A percentile compares a stretch with the other conserved stretches of the same genome.
Conservation (phyloP, 2,329 filamentous ascomycete species). For the Neofusicoccum sp. region DNA sequence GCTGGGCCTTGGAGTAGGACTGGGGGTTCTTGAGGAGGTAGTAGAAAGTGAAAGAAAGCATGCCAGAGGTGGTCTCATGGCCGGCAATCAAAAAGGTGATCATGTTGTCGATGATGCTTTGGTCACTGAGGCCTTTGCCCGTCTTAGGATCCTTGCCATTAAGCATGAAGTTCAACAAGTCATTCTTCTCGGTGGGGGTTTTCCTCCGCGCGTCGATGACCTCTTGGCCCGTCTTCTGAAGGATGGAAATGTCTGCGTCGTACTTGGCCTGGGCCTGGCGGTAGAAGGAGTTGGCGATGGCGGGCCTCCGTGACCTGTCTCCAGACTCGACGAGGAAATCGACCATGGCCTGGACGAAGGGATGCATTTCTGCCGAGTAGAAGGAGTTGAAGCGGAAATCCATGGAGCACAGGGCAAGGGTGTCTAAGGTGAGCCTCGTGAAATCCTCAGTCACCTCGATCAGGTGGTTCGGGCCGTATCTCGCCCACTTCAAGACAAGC, state of each 20-base stretch:
- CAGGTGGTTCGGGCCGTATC: conserved; percentile 45
- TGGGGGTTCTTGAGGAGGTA: conserved; percentile 56
- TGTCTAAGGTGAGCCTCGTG: conserved; percentile 41
- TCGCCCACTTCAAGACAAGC: conserved; percentile 68
- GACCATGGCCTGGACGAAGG: conserved; percentile 42
- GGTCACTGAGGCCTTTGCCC: conserved; percentile 59
- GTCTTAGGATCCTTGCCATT: conserved; percentile 64
- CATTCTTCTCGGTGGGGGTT: conserved; percentile 59
- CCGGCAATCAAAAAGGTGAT: conserved; percentile 65
- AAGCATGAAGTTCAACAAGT: conserved; percentile 64
- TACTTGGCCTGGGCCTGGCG: conserved; percentile 50
- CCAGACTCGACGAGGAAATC: conserved; percentile 41
- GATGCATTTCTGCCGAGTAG: conserved; percentile 40
- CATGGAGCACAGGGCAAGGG: conserved; percentile 44
- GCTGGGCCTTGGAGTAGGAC: conserved; percentile 52
- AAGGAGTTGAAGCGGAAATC: conserved; percentile 47
- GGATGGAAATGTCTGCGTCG: conserved; percentile 54
- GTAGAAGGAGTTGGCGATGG: conserved; percentile 39
- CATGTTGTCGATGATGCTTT: conserved; percentile 68
- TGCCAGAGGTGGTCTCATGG: conserved; percentile 45
- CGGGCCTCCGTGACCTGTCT: conserved; percentile 35
- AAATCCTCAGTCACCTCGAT: conserved; percentile 44
- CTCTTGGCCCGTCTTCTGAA: conserved; percentile 60
- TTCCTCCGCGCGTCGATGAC: conserved; percentile 60
- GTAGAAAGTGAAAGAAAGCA: conserved; percentile 50